Evolutionary conservation across 31 red algal species (phyloP), one percentile per base, ranked within the genome.

Genomic region (Asparagopsis taxiformis): DNA sequence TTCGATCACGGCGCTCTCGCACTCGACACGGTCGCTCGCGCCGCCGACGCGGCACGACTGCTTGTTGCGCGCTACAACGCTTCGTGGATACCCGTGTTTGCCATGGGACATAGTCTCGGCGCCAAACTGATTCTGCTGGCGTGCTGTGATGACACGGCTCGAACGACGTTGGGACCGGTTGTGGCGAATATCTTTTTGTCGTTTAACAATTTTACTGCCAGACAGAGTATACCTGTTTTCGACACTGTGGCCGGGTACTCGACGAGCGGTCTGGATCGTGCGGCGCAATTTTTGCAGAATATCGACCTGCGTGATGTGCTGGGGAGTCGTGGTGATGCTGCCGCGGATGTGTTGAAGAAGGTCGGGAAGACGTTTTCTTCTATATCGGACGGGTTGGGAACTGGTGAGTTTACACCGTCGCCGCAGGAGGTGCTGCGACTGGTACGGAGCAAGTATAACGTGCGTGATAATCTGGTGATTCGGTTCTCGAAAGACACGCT

Each of bases 141-240:
- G 25, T 34, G 43, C 16, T 65, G 61, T 19, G 13, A 21, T 20
- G 38, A 62, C 9, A 22, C 46, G 2, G 19, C 25, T 1, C 62
- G 75, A 24, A 39, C 20, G n/a, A 29, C 24, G 4, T 30, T 32
- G 50, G 68, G 68, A 50, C 24, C 49, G 23, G 20, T 26, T 20
- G 75, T 66, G 15, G 75, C 59, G 26, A 80, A 80, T 65, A 33
- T 80, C 9, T 65, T 80, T 6, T 13, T 80, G 15, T 26, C 61
- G 43, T 80, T 80, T 34, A 80, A 80, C 62, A 80, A 80, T 43
- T 66, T 54, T 34, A 66, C 62, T 21, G 61, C 62, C 30, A 41
- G 41, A 9, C 61, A 80, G 46, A 80, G 76, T 26, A 68, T 69
- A 29, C 76, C 76, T 21, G 60, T 66, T 46, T 80, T 23, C 11